phyloP scores from a whole-genome alignment of 2,329 filamentous ascomycete species.

The Botrytis byssoidea region DNA sequence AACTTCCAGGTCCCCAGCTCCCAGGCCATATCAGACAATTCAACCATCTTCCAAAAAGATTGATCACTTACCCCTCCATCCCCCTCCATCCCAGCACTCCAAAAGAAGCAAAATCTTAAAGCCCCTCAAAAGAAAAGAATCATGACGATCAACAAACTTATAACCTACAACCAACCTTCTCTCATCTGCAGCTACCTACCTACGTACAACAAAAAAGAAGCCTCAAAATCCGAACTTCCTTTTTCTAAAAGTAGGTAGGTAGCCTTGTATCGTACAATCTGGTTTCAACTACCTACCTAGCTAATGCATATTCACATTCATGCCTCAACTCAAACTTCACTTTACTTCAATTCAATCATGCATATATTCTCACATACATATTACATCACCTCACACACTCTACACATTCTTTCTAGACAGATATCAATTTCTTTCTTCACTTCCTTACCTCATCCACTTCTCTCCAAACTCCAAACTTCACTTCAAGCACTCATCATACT shows the following conservation, averaged over 20 bases:
- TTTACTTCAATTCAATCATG: not conserved
- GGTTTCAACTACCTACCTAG: too few species aligned
- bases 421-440: not conserved
- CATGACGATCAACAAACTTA: too few species aligned
- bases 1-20: rapidly evolving
- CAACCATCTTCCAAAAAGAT: not conserved
- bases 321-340: not conserved
- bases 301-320: not conserved
- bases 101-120: not conserved
- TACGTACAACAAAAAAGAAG: not conserved
- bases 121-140: not conserved
- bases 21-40: not conserved
- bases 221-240: not conserved
- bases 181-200: not conserved
- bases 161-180: not conserved
- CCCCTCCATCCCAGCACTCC: not conserved
- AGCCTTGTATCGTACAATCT: not conserved
- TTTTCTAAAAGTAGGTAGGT: not conserved
- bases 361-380: not conserved
- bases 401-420: not conserved
- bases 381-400: not conserved
- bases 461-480: not conserved
- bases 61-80: not conserved
- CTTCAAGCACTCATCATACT: not conserved
- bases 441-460: not conserved